Evolutionary conservation across 139 green algal genomes (phyloP).

Genomic region (Pseudopediastrum boryanum): DNA sequence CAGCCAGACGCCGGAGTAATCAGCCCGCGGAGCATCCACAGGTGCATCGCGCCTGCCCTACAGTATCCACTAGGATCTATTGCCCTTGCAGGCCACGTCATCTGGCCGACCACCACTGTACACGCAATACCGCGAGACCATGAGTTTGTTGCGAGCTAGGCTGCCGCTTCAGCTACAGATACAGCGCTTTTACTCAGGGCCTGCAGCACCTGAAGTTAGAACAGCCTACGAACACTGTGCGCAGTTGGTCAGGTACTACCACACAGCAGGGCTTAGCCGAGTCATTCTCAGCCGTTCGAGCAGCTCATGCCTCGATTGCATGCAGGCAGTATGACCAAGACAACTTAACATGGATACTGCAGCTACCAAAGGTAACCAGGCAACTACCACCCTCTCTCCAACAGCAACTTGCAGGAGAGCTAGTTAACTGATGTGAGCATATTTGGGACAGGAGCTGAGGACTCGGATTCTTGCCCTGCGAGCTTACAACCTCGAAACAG

Average conservation of each 20-base stretch:
- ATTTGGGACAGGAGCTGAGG: slow-evolving; percentile 67
- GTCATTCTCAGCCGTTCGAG: background rate
- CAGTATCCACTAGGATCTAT: too few species aligned
- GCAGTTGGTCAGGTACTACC: slow-evolving; percentile 15
- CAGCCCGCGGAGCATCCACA: too few species aligned
- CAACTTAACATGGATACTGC: slow-evolving; percentile 71
- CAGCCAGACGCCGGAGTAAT: too few species aligned
- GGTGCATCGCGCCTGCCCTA: too few species aligned
- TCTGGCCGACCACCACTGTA: too few species aligned
- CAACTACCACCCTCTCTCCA: background rate
- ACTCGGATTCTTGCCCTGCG: slow-evolving; percentile 70
- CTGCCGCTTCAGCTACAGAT: too few species aligned
- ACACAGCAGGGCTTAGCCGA: background rate
- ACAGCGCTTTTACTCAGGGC: too few species aligned
- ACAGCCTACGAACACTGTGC: slow-evolving; percentile 34
- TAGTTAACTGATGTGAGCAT: too few species aligned
- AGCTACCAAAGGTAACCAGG: slow-evolving; percentile 19
- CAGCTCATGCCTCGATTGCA: background rate
- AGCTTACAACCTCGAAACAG: slow-evolving; percentile 80
- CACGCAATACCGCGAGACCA: too few species aligned
- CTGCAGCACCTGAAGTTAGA: background rate
- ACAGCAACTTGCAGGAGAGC: too few species aligned
- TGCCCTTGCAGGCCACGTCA: too few species aligned
- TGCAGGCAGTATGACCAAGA: slow-evolving; percentile 64
- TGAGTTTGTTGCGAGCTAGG: too few species aligned